A percentile compares a stretch with the other conserved stretches of the same genome.
phyloP scores from a whole-genome alignment of 768 basidiomycete species.

The Hortiboletus campestris region DNA sequence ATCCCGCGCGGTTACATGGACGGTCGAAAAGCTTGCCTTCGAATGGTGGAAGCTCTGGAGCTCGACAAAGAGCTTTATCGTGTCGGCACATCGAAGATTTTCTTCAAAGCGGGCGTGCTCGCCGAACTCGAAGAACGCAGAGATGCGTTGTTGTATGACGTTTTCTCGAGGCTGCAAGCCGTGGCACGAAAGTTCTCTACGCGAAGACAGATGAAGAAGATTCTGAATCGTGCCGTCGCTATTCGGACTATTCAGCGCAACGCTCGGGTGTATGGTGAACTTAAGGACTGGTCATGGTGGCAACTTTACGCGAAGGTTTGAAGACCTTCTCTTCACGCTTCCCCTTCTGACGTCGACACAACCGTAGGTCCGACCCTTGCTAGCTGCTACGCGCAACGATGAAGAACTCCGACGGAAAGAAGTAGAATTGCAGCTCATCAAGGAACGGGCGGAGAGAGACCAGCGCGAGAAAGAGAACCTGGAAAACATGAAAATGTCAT shows the following conservation, averaged over 20 bases:
- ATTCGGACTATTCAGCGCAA: slow-evolving; percentile 93
- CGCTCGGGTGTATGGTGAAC: slow-evolving; percentile 84
- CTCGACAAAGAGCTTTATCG: slow-evolving; percentile 83
- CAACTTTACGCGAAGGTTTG: slow-evolving; percentile 88
- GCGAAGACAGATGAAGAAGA: slow-evolving; percentile 88
- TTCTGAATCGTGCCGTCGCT: slow-evolving; percentile 88
- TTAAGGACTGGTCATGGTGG: slow-evolving; percentile 99
- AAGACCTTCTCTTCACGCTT: neutral
- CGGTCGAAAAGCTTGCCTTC: slow-evolving; percentile 87
- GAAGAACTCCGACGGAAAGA: slow-evolving; percentile 90
- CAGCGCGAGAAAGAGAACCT: slow-evolving; percentile 76
- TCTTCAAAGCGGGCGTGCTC: slow-evolving; percentile 97
- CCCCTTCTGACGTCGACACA: slow-evolving; percentile 7
- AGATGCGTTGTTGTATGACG: slow-evolving; percentile 81
- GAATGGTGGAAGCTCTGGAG: slow-evolving; percentile 87
- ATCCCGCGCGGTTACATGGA: slow-evolving; percentile 98
- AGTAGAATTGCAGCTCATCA: slow-evolving; percentile 72
- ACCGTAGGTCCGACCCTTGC: slow-evolving; percentile 79
- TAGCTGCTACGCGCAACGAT: slow-evolving; percentile 90
- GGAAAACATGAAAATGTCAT: slow-evolving; percentile 74
- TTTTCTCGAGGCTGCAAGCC: slow-evolving; percentile 89
- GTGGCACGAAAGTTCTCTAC: slow-evolving; percentile 82
- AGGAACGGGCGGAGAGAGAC: slow-evolving; percentile 86
- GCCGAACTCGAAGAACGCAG: slow-evolving; percentile 94
- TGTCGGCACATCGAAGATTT: slow-evolving; percentile 96